Percentiles rank a stretch among this genome's conserved stretches.
Evolutionary conservation across 2,329 filamentous ascomycete genomes (phyloP).

Genomic region (Gnomoniopsis smithogilvyi): DNA sequence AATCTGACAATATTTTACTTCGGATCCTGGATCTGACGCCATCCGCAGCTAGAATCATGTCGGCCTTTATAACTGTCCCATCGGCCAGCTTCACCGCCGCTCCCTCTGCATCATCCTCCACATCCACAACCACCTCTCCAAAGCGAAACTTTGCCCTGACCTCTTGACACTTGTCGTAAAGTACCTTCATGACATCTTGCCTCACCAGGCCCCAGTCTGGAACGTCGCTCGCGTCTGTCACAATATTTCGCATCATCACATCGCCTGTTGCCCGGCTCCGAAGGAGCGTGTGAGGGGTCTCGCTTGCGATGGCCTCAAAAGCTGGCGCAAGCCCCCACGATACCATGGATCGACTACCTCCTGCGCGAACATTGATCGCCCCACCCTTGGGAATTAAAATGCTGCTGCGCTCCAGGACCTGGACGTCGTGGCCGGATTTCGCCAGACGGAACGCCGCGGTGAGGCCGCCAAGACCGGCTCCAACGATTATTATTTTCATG

Average conservation of each 20-base stretch:
- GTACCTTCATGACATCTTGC: constrained; percentile 15
- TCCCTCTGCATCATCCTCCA: background rate
- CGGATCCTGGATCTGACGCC: constrained; percentile 41
- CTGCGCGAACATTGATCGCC: constrained; percentile 20
- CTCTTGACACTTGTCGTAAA: constrained; percentile 6
- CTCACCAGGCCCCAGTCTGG: constrained; percentile 21
- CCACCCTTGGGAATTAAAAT: constrained; percentile 18
- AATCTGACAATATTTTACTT: constrained; percentile 32
- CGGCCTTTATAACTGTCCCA: constrained; percentile 35
- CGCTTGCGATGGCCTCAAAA: constrained; percentile 6
- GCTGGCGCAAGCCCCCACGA: constrained; percentile 17
- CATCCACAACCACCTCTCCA: background rate
- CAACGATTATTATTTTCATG: constrained; percentile 23
- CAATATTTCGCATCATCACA: constrained; percentile 11
- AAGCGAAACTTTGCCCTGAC: constrained; percentile 5
- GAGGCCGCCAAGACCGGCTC: constrained; percentile 22
- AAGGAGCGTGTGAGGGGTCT: constrained; percentile 14
- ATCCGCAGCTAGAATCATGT: constrained; percentile 41
- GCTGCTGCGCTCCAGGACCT: constrained; percentile 20
- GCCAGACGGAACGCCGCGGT: constrained; percentile 20
- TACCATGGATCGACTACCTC: constrained; percentile 19
- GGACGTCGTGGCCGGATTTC: constrained; percentile 16
- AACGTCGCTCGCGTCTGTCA: constrained; percentile 15
- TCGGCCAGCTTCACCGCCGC: background rate
- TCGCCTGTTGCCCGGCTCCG: constrained; percentile 18